Percentiles rank a stretch among this genome's conserved stretches.
Evolutionary conservation across 2,329 filamentous ascomycete species (phyloP).

Genomic region (Coniella vitis): DNA sequence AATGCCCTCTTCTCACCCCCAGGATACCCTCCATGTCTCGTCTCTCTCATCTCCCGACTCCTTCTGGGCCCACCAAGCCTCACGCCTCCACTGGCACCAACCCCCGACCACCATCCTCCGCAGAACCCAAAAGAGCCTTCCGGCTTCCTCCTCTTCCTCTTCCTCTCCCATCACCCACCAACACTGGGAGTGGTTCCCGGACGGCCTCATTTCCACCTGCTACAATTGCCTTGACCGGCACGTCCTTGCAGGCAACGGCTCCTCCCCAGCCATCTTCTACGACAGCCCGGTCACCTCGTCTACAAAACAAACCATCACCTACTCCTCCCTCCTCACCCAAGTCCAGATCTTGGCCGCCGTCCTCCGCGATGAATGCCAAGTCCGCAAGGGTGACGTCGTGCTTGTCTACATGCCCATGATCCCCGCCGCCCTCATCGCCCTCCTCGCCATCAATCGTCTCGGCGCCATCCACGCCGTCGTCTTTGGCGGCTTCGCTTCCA

Average conservation of each 20-base stretch:
- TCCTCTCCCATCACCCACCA: slow-evolving; percentile 56
- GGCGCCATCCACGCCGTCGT: slow-evolving; percentile 89
- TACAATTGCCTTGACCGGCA: slow-evolving; percentile 91
- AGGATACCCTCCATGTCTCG: slow-evolving; percentile 43
- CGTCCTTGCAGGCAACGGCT: slow-evolving; percentile 71
- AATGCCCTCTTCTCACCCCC: slow-evolving; percentile 30
- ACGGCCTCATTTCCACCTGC: slow-evolving; percentile 81
- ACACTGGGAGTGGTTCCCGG: slow-evolving; percentile 86
- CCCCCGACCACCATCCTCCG: slow-evolving; percentile 58
- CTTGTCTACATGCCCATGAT: slow-evolving; percentile 97
- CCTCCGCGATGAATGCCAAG: slow-evolving; percentile 74
- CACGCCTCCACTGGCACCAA: slow-evolving; percentile 74
- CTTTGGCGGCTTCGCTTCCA: slow-evolving; percentile 83
- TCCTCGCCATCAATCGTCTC: slow-evolving; percentile 72
- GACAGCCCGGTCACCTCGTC: slow-evolving; percentile 73
- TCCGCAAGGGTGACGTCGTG: slow-evolving; percentile 77
- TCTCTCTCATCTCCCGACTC: slow-evolving; percentile 63
- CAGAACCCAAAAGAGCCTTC: slow-evolving; percentile 56
- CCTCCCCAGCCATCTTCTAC: slow-evolving; percentile 71
- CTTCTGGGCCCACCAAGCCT: slow-evolving; percentile 73
- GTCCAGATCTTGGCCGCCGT: slow-evolving; percentile 79
- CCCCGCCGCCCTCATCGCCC: slow-evolving; percentile 77
- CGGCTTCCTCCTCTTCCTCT: slow-evolving; percentile 40
- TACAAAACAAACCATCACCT: slow-evolving; percentile 66
- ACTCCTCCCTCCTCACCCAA: slow-evolving; percentile 67